Evolutionary conservation across 2,329 filamentous ascomycete genomes (phyloP), one percentile per base, ranked within the genome.

Genomic region (Penicillium hordei): DNA sequence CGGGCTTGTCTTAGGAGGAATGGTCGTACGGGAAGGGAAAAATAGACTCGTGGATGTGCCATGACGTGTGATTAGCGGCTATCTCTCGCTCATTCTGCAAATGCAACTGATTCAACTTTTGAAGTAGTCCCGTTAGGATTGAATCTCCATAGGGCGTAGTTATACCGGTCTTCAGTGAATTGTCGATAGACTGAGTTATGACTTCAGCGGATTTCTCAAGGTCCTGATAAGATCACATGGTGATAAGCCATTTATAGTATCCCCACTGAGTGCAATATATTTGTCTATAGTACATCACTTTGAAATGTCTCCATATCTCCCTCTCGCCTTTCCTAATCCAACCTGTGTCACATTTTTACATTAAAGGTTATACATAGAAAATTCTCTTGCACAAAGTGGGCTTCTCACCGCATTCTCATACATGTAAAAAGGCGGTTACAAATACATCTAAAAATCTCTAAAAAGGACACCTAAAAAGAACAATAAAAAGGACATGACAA

Each of bases 151-250:
- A 31, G 9, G 27, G 29, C 27, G 36, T n/a, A 53, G n/a, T 38
- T 52, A 42, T 51, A 43, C 34, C 9, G 8, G 10, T 38, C 48
- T 53, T 27, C 27, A 31, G 17, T n/a, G 8, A 42, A 38, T 42
- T 34, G 36, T 39, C 42, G 9, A 33, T 5, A 17, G 34, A 12
- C 15, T 34, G 29, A 19, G 13, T 53, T 46, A 57, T 57, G 55
- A 57, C 55, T 57, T 57, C 55, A 53, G 49, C 29, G 48, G 42
- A 57, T 57, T 57, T 57, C 48, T 56, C 34, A 7, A 46, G 21
- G 15, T 7, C 8, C 19, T 38, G 60, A 65, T 64, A 64, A 62
- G 42, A 39, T 65, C 64, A 66, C 64, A 57, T 66, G 64, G 0
- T n/a, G 61, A 64, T 62, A 64, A 40, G 49, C 23, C 34, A 25